Percentiles rank a stretch among this genome's conserved stretches.
Conservation (phyloP, 371 early-diverging fungal species). For the Coemansia sp. region DNA sequence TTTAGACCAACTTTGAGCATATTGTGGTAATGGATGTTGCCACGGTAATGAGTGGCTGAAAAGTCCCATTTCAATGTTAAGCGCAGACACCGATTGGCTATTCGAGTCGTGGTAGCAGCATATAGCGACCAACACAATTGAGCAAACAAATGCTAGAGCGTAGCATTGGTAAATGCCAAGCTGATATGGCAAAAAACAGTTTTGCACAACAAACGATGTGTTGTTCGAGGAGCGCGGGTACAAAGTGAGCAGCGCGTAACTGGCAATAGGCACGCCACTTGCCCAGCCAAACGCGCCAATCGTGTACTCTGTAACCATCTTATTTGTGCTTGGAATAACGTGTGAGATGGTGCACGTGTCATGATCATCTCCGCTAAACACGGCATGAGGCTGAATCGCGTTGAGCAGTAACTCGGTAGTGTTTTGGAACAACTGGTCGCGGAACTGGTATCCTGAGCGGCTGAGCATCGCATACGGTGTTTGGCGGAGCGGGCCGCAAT, state of each 20-base stretch:
- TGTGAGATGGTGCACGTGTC: conserved; percentile 76
- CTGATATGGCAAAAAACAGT: conserved; percentile 56
- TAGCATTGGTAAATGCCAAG: conserved; percentile 53
- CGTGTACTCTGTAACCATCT: conserved; percentile 49
- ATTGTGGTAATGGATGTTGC: neutral
- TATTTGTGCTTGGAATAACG: neutral
- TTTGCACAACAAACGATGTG: conserved; percentile 27
- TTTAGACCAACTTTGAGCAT: neutral
- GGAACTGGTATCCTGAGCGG: conserved; percentile 69
- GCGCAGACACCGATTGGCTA: neutral
- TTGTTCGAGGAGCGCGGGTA: neutral
- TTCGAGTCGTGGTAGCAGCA: conserved; percentile 11
- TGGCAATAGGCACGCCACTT: conserved; percentile 59
- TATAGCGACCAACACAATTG: conserved; percentile 5
- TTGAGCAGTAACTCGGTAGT: conserved; percentile 62
- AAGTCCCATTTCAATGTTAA: conserved; percentile 1
- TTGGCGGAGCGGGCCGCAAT: conserved; percentile 74
- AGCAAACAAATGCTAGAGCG: conserved; percentile 2
- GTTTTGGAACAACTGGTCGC: conserved; percentile 66
- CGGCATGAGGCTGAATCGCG: conserved; percentile 61
- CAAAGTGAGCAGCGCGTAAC: conserved; percentile 56
- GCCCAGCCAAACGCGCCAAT: conserved; percentile 61
- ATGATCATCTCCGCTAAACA: conserved; percentile 92
- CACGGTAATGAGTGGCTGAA: neutral
- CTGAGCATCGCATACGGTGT: conserved; percentile 10